A percentile compares a stretch with the other conserved stretches of the same genome.
phyloP scores from a whole-genome alignment of 306 rosid species.

The Potentilla sterilis region DNA sequence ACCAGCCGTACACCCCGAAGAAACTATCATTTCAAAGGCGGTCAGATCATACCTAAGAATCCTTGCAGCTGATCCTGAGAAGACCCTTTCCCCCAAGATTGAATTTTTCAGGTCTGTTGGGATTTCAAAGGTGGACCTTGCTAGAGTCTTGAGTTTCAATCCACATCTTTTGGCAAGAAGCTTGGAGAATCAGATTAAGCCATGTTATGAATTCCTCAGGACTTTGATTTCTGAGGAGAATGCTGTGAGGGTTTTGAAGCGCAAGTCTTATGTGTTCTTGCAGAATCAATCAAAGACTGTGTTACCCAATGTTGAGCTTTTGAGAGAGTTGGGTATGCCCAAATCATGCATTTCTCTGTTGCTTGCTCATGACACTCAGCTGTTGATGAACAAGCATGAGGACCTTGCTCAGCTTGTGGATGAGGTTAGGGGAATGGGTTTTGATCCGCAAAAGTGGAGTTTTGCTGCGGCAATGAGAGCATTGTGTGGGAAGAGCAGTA shows the following conservation, averaged over 20 bases:
- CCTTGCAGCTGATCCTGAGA: slow-evolving; percentile 30
- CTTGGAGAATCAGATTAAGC: slow-evolving; percentile 33
- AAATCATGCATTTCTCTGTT: slow-evolving; percentile 12
- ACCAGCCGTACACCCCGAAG: too few species aligned
- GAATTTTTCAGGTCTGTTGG: slow-evolving; percentile 38
- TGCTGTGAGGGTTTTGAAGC: not conserved
- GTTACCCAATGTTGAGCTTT: slow-evolving; percentile 24
- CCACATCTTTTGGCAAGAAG: not conserved
- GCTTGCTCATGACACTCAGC: slow-evolving; percentile 16
- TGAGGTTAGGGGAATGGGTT: slow-evolving; percentile 42
- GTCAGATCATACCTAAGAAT: not conserved
- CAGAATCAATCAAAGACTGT: not conserved
- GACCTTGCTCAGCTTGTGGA: not conserved
- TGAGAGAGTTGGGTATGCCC: slow-evolving; percentile 37
- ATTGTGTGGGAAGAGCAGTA: slow-evolving; percentile 7
- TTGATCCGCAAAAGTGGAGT: slow-evolving; percentile 17
- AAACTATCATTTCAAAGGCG: too few species aligned
- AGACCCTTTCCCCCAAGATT: slow-evolving; percentile 42
- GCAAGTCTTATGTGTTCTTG: not conserved
- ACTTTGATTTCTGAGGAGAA: slow-evolving; percentile 27
- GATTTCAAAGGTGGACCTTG: slow-evolving; percentile 28
- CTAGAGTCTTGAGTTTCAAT: not conserved
- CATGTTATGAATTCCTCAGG: slow-evolving; percentile 27
- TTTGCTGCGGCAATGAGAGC: slow-evolving; percentile 36
- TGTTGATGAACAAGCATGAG: not conserved